Evolutionary conservation across 331 rosid species (phyloP).

Genomic region (Quercus phellos): DNA sequence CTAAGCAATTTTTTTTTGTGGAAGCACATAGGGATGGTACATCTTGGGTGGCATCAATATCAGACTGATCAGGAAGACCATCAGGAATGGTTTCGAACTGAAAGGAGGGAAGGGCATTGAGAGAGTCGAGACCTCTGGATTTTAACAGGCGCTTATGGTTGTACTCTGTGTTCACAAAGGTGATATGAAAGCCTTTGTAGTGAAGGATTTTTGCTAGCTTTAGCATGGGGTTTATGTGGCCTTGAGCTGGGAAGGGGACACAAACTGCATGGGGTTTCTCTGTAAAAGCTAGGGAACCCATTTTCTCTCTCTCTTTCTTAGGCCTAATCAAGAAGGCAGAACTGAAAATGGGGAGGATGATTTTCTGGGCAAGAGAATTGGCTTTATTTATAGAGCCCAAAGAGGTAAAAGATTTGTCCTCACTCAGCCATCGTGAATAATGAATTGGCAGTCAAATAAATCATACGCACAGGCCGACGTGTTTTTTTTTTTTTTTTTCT

Average conservation of each 20-base stretch:
- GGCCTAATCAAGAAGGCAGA: not conserved
- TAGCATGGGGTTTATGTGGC: conserved; percentile 45
- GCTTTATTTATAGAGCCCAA: not conserved
- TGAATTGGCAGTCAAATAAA: no score
- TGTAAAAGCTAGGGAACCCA: conserved; percentile 17
- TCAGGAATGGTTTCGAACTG: conserved; percentile 58
- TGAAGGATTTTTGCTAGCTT: conserved; percentile 35
- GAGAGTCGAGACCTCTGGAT: conserved; percentile 49
- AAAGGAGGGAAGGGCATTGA: conserved; percentile 50
- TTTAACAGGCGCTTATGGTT: conserved; percentile 69
- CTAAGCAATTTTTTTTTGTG: conserved; percentile 25
- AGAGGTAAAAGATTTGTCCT: no score
- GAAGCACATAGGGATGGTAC: conserved; percentile 35
- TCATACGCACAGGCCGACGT: no score
- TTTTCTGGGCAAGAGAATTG: not conserved
- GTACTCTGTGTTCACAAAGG: conserved; percentile 58
- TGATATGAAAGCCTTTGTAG: conserved; percentile 33
- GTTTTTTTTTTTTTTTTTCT: no score
- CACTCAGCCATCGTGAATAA: no score
- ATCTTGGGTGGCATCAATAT: conserved; percentile 36
- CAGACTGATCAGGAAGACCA: conserved; percentile 46
- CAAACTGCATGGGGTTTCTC: conserved; percentile 51
- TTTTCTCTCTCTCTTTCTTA: not conserved
- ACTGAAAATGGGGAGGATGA: not conserved
- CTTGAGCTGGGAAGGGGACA: conserved; percentile 44